Evolutionary conservation across 108 stramenopile species (phyloP), one percentile per base, ranked within the genome.

Genomic region (Mediolabrus comicus): DNA sequence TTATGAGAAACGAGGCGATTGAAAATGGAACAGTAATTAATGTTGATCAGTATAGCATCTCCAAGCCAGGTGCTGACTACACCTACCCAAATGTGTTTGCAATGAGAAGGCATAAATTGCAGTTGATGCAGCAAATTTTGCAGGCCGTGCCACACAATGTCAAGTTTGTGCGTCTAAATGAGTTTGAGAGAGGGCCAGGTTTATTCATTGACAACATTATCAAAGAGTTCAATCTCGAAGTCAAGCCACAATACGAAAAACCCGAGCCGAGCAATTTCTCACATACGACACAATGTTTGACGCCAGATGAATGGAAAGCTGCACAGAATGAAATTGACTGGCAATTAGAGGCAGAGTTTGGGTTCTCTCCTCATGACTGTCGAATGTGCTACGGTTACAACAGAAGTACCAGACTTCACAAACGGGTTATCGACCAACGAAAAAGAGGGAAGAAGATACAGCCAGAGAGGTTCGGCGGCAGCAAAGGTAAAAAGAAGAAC

Each of bases 331-430:
- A 49, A 30, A 65, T 81, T 31, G 78, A 74, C 52, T 79, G 78
- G 78, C 31, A 53, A 26, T 25, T 74, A 17, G 78, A 79, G 68
- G 41, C 68, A 25, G 67, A 74, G 35, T 79, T 79, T 32, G 78
- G 78, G 13, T 79, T 79, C 43, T 62, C 62, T 39, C 78, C 73
- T 54, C 71, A 63, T 36, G 75, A 77, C 34, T 81, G 80, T 38
- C 53, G 76, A 29, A 81, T 77, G 80, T 81, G 80, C 32, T 72
- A 79, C 51, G 78, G 71, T n/a, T 79, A 79, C 34, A 53, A 57
- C 31, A 72, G 31, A 59, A 68, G 66, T 9, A 67, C 46, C 25
- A 41, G 62, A 28, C 61, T 71, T 32, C 63, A 54, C 30, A 60
- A 53, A 26, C 53, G 78, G 12, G 43, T 63, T 0, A 41, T 38